These are phyloP conservation scores for Diaporthe aspalathi DNA, from an alignment of 2,329 filamentous ascomycete species.

Conservation along the genomic window DNA sequence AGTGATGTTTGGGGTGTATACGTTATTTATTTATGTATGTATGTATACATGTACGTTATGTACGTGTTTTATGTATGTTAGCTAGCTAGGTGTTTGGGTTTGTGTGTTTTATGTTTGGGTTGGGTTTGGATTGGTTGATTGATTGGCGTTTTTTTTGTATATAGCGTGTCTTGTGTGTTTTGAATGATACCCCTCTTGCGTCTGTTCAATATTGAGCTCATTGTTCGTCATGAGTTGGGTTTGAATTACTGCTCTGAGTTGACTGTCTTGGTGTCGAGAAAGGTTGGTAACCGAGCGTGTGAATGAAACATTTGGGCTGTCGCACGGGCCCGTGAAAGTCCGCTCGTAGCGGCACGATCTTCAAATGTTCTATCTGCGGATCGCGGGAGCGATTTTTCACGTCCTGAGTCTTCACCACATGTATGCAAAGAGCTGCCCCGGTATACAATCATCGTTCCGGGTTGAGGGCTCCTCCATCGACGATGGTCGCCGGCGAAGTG, in stretches of 20 bases:
- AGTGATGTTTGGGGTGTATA: slow-evolving; percentile 46
- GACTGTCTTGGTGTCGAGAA: background rate
- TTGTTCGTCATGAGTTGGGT: too few species aligned
- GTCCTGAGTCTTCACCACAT: too few species aligned
- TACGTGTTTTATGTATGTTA: slow-evolving; percentile 38
- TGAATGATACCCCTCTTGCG: slow-evolving; percentile 8
- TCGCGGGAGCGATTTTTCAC: background rate
- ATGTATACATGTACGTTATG: slow-evolving; percentile 37
- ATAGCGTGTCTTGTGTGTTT: slow-evolving; percentile 11
- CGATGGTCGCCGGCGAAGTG: too few species aligned
- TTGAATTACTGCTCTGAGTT: background rate
- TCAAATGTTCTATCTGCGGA: background rate
- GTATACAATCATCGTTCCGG: too few species aligned
- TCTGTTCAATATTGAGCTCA: background rate
- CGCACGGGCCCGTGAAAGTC: background rate
- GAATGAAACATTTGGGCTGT: background rate
- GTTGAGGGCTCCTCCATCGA: too few species aligned
- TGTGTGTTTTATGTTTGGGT: slow-evolving; percentile 6
- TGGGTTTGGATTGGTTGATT: background rate
- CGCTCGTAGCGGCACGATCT: background rate
- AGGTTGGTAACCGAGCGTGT: too few species aligned
- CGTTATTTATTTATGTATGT: slow-evolving; percentile 29
- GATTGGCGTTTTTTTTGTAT: background rate
- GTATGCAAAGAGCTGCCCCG: too few species aligned
- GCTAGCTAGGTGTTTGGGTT: slow-evolving; percentile 26